Evolutionary conservation across 768 basidiomycete genomes (phyloP), one percentile per base, ranked within the genome.

Genomic region (Termitomyces heimii): DNA sequence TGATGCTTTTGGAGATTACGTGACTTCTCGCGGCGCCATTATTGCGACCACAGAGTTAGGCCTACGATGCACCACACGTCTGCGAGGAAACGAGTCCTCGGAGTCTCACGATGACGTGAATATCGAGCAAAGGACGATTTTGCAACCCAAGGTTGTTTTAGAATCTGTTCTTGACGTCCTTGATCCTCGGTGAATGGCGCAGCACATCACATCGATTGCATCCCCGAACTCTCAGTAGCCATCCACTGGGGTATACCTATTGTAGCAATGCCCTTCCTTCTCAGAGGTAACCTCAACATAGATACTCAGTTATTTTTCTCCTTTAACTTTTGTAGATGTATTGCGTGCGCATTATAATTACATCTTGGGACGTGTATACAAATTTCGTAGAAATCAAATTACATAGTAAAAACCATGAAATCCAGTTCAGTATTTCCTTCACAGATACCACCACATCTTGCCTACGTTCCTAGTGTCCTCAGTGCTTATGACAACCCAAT

Each of bases 101-200:
- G 64, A 63, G 34, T 57, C 63, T 35, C 68, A 67, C 13, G 76
- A 70, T 39, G 78, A 70, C 31, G 78, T 75, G 34, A 67, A 63
- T 26, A 68, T 83, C 43, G 88, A 89, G 52, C 77, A 78, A 59
- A 78, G 84, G 63, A 68, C 84, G 53, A 69, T 91, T 50, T 71
- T 90, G 56, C 77, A 77, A 65, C 88, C 89, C n/a, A 90, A 88
- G 67, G 87, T 90, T 3, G 82, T 91, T 40, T 70, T 90, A 55
- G 88, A 90, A 65, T 84, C 83, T n/a, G 85, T 88, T 10, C 62
- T 79, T 52, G 77, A 78, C 52, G 72, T 77, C 26, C 67, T 80
- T 60, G 69, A 73, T 46, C 66, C 64, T n/a, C 63, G 62, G 51
- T 70, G 53, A 39, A 32, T 39, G 24, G 16, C n/a, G 14, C 20